A percentile compares a stretch with the other conserved stretches of the same genome.
phyloP scores from a whole-genome alignment of 805 yeast species.

The Starmerella asiatica region DNA sequence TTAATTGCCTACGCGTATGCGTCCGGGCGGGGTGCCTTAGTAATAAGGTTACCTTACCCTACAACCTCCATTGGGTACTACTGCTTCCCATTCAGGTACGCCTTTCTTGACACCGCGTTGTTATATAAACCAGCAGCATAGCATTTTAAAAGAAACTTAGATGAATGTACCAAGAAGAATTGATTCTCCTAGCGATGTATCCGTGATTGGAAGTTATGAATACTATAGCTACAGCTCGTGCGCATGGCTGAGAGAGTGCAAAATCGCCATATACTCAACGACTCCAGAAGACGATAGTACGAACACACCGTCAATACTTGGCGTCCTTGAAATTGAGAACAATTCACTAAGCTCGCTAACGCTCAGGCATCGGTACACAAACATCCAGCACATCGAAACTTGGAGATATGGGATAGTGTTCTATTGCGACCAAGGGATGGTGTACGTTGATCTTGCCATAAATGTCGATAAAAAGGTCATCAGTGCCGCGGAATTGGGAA shows the following conservation, averaged over 20 bases:
- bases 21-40: no score
- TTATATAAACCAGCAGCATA: no score
- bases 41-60: no score
- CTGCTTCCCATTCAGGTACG: no score
- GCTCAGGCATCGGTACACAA: neutral
- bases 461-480: neutral
- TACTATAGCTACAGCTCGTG: neutral
- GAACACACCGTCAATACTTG: neutral
- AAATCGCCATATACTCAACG: neutral
- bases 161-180: no score
- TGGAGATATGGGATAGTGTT: conserved; percentile 2
- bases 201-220: no score
- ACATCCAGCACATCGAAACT: neutral
- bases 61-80: no score
- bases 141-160: no score
- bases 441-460: neutral
- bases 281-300: neutral
- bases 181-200: no score
- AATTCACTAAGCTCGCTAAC: conserved; percentile 1
- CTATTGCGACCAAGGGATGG: conserved; percentile 2
- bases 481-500: neutral
- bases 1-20: no score
- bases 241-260: neutral
- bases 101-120: no score
- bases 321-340: conserved; percentile 1